Conservation (phyloP, 148 eudicot genomes). For the Nyssa sinensis region DNA sequence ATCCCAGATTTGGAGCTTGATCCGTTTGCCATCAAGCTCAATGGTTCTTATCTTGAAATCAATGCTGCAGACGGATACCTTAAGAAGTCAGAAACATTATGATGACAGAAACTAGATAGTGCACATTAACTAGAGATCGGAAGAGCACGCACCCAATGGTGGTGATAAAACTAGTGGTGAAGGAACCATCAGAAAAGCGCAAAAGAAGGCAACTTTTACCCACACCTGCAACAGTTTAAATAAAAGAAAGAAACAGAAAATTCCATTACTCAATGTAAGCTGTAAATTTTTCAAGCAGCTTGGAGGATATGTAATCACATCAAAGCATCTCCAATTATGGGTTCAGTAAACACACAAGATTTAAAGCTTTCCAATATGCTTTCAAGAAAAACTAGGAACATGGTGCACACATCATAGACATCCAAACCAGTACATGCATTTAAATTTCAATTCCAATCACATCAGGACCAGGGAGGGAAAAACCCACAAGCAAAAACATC, state of each 20-base stretch:
- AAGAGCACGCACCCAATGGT: constrained; percentile 73
- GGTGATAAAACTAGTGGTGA: constrained; percentile 92
- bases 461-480: too few species aligned
- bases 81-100: background rate
- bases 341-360: background rate
- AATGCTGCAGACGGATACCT: constrained; percentile 20
- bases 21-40: constrained; percentile 38
- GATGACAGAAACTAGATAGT: background rate
- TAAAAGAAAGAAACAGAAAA: background rate
- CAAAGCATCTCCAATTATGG: constrained; percentile 13
- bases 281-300: background rate
- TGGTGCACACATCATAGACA: background rate
- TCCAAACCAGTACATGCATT: background rate
- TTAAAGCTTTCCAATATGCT: background rate
- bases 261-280: background rate
- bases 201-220: constrained; percentile 97
- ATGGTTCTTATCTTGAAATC: constrained; percentile 39
- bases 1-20: constrained; percentile 44
- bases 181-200: constrained; percentile 96
- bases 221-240: constrained; percentile 63
- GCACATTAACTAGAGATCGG: background rate
- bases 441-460: background rate
- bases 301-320: background rate
- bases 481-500: background rate
- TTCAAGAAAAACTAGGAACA: constrained; percentile 5